phyloP scores from a whole-genome alignment of 1,139 yeast species.

The Candida glucosophila region DNA sequence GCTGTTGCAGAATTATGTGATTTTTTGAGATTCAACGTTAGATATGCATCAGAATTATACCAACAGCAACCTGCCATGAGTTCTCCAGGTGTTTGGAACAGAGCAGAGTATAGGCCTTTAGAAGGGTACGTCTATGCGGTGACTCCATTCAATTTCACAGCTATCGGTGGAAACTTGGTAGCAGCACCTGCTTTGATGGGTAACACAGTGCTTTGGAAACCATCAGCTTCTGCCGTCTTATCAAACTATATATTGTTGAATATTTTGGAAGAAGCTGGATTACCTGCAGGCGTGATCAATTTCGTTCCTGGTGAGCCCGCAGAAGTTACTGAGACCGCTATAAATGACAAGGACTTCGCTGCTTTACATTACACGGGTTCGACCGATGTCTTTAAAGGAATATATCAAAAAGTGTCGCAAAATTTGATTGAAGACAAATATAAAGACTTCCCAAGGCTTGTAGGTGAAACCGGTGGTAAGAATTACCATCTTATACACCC shows the following conservation, averaged over 20 bases:
- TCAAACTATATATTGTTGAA: constrained; percentile 79
- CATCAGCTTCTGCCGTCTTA: constrained; percentile 82
- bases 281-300: constrained; percentile 89
- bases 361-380: constrained; percentile 98
- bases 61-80: constrained; percentile 71
- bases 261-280: constrained; percentile 88
- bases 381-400: constrained; percentile 72
- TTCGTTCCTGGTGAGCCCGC: constrained; percentile 90
- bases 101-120: constrained; percentile 92
- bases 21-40: constrained; percentile 82
- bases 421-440: constrained; percentile 66
- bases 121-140: constrained; percentile 97
- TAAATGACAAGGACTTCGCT: constrained; percentile 61
- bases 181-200: constrained; percentile 98
- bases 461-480: constrained; percentile 98
- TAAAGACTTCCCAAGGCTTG: constrained; percentile 88
- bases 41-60: constrained; percentile 83
- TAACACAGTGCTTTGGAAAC: constrained; percentile 96
- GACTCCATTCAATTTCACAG: constrained; percentile 96
- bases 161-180: constrained; percentile 88
- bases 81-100: constrained; percentile 88
- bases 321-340: constrained; percentile 60
- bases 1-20: constrained; percentile 85
- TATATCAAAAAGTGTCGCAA: constrained; percentile 69
- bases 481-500: constrained; percentile 87